Conservation (phyloP, 306 rosid species). For the Spatholobus suberectus region DNA sequence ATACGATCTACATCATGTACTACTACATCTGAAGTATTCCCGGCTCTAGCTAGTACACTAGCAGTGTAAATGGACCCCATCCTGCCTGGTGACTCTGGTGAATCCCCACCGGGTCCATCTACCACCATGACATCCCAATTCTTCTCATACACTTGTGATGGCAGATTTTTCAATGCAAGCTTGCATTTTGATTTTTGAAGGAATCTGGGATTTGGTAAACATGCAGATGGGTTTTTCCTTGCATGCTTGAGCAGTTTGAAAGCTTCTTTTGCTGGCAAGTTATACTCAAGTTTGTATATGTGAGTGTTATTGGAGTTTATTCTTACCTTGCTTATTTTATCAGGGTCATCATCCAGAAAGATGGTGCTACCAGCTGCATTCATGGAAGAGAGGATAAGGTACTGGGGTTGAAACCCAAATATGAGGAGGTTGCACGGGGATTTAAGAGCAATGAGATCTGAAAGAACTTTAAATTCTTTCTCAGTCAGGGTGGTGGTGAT, state of each 20-base stretch:
- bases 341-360: slow-evolving; percentile 69
- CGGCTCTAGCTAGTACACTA: slow-evolving; percentile 73
- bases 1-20: slow-evolving; percentile 81
- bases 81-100: slow-evolving; percentile 79
- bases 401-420: slow-evolving; percentile 76
- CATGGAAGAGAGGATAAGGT: slow-evolving; percentile 67
- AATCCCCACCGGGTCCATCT: slow-evolving; percentile 80
- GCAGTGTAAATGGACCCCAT: slow-evolving; percentile 83
- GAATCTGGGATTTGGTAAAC: slow-evolving; percentile 55
- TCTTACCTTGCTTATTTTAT: slow-evolving; percentile 48
- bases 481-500: slow-evolving; percentile 45
- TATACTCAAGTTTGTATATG: slow-evolving; percentile 61
- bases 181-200: slow-evolving; percentile 72
- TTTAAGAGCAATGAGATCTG: slow-evolving; percentile 62
- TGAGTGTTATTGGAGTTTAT: slow-evolving; percentile 55
- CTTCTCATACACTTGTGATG: slow-evolving; percentile 67
- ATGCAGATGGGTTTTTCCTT: slow-evolving; percentile 59
- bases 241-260: slow-evolving; percentile 72
- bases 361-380: slow-evolving; percentile 77
- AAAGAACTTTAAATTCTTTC: slow-evolving; percentile 73
- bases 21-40: slow-evolving; percentile 63
- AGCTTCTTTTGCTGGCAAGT: slow-evolving; percentile 69
- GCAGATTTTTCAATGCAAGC: slow-evolving; percentile 76
- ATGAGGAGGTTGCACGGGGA: slow-evolving; percentile 90
- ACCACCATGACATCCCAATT: slow-evolving; percentile 83